phyloP scores from a whole-genome alignment of 1,139 yeast species.

The Suhomyces wounanorum region DNA sequence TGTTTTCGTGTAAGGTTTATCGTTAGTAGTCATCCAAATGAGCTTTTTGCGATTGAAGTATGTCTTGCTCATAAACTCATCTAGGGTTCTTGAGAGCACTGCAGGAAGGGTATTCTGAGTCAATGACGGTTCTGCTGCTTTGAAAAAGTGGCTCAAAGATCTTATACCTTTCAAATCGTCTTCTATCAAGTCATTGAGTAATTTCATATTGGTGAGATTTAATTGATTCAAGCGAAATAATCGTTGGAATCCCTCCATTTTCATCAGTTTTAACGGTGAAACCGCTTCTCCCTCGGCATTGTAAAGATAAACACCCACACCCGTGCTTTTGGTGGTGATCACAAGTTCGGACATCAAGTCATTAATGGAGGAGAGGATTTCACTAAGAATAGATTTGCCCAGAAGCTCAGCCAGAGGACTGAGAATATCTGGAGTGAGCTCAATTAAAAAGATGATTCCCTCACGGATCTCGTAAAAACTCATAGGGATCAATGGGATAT shows the following conservation, averaged over 20 bases:
- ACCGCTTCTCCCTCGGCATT: constrained; percentile 35
- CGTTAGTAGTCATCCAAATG: constrained; percentile 47
- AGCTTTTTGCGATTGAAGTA: constrained; percentile 39
- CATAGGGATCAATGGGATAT: not conserved
- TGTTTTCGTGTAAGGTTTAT: constrained; percentile 34
- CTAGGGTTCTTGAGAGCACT: constrained; percentile 35
- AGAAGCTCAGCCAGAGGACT: constrained; percentile 35
- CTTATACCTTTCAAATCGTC: constrained; percentile 30
- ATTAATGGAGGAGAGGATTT: constrained; percentile 54
- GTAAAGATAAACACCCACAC: constrained; percentile 66
- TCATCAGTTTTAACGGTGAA: constrained; percentile 25
- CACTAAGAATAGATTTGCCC: constrained; percentile 46
- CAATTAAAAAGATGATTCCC: constrained; percentile 64
- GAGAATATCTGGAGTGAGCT: constrained; percentile 54
- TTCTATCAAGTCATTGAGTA: constrained; percentile 33
- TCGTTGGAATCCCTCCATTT: constrained; percentile 31
- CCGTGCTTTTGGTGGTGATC: constrained; percentile 61
- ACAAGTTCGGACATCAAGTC: constrained; percentile 60
- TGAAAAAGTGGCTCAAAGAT: constrained; percentile 20
- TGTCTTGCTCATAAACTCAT: constrained; percentile 34
- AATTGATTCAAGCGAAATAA: constrained; percentile 39
- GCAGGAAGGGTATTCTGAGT: constrained; percentile 24
- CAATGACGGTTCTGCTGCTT: constrained; percentile 15
- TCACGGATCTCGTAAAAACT: constrained; percentile 53
- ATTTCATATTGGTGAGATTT: constrained; percentile 44